A percentile compares a stretch with the other conserved stretches of the same genome.
Conservation (phyloP, 768 basidiomycete genomes). For the Mycena pura region DNA sequence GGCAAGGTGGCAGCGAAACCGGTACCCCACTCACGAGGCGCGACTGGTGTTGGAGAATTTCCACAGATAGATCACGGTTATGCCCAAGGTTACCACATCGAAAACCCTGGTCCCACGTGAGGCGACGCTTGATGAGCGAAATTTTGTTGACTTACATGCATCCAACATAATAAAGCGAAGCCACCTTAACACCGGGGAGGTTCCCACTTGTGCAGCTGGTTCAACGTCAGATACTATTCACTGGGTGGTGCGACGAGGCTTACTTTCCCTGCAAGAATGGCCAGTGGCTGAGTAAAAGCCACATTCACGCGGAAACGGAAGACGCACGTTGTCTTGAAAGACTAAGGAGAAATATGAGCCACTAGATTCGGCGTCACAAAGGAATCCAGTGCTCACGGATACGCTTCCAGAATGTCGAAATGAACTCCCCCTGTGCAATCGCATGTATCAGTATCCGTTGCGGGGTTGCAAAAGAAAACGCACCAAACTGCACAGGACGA, state of each 20-base stretch:
- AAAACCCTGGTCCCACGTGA: neutral
- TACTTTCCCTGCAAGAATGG: too few species aligned
- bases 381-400: neutral
- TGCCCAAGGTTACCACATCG: conserved; percentile 5
- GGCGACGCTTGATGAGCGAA: neutral
- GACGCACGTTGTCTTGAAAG: too few species aligned
- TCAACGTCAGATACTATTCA: neutral
- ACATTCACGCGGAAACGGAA: too few species aligned
- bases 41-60: conserved; percentile 17
- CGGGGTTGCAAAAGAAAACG: too few species aligned
- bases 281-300: too few species aligned
- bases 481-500: neutral
- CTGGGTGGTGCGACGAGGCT: too few species aligned
- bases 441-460: too few species aligned
- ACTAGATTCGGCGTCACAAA: too few species aligned
- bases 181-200: neutral
- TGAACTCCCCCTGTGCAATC: neutral
- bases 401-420: neutral
- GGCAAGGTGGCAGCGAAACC: neutral
- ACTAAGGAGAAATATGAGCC: too few species aligned
- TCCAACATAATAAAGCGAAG: neutral
- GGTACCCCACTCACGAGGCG: conserved; percentile 4
- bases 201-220: neutral
- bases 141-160: neutral
- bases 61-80: conserved; percentile 12